These are phyloP conservation scores for Voacanga thouarsii DNA, from an alignment of 257 asterid genomes.

Conservation along the genomic window DNA sequence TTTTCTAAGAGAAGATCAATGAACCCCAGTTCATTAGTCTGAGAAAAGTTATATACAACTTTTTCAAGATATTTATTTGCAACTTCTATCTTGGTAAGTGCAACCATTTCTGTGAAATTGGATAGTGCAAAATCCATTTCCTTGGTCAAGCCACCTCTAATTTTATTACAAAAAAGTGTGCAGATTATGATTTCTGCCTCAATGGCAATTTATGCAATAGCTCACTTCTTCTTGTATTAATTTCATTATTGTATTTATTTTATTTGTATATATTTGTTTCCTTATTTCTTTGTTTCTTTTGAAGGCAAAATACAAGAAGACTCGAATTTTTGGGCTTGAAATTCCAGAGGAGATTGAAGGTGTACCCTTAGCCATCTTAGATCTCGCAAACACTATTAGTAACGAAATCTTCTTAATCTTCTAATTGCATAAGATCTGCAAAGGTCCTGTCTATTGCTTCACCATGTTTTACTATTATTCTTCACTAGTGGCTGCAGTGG, in stretches of 20 bases:
- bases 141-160: neutral
- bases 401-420: too few relatives aligned
- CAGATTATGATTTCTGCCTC: too few relatives aligned
- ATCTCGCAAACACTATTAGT: constrained; percentile 72
- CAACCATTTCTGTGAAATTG: neutral
- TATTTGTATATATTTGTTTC: too few relatives aligned
- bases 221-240: neutral
- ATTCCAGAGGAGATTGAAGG: constrained; percentile 74
- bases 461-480: neutral
- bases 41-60: neutral
- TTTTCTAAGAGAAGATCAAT: constrained; percentile 5
- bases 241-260: too few relatives aligned
- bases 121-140: neutral
- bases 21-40: neutral
- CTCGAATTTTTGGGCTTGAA: constrained; percentile 74
- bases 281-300: too few relatives aligned
- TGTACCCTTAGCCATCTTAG: constrained; percentile 69
- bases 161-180: neutral
- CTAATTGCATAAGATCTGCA: too few relatives aligned
- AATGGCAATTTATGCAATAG: too few relatives aligned
- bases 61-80: neutral
- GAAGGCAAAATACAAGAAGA: constrained; percentile 48
- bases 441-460: neutral
- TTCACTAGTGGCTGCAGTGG: constrained; percentile 46
- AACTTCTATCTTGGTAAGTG: neutral